phyloP scores from a whole-genome alignment of 352 stramenopile genomes.

The Plasmopara halstedii region DNA sequence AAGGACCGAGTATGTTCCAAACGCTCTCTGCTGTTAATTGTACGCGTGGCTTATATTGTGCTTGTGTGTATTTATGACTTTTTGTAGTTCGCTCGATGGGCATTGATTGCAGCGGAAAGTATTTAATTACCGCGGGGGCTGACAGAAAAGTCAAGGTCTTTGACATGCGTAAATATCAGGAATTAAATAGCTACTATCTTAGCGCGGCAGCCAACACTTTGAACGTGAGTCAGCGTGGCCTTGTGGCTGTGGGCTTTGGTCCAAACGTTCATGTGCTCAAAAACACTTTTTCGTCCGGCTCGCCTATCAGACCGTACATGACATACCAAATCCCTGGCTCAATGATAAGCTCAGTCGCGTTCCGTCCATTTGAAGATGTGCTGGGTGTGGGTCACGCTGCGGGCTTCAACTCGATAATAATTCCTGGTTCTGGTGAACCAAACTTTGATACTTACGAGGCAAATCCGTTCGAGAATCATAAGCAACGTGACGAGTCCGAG shows the following conservation, averaged over 20 bases:
- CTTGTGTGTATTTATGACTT: constrained; percentile 5
- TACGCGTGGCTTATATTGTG: constrained; percentile 4
- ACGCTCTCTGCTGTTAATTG: background rate
- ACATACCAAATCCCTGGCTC: constrained; percentile 81
- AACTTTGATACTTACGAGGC: constrained; percentile 98
- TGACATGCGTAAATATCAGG: constrained; percentile 95
- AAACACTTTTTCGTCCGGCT: constrained; percentile 70
- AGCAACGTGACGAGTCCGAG: constrained; percentile 94
- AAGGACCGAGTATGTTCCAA: constrained; percentile 82
- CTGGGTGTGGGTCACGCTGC: constrained; percentile 90
- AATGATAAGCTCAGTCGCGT: constrained; percentile 87
- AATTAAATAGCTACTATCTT: constrained; percentile 92
- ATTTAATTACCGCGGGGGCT: constrained; percentile 94
- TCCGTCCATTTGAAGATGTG: constrained; percentile 98
- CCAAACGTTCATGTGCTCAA: constrained; percentile 90
- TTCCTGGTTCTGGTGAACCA: constrained; percentile 95
- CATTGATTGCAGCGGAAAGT: constrained; percentile 89
- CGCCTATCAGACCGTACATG: constrained; percentile 82
- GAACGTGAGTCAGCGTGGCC: constrained; percentile 93
- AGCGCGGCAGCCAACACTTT: constrained; percentile 79
- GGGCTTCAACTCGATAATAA: constrained; percentile 83
- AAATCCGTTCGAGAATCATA: constrained; percentile 96
- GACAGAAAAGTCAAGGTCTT: constrained; percentile 96
- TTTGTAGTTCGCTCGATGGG: constrained; percentile 81
- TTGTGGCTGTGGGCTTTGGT: constrained; percentile 92